phyloP scores from a whole-genome alignment of 768 basidiomycete species.

The Calocybe indica region DNA sequence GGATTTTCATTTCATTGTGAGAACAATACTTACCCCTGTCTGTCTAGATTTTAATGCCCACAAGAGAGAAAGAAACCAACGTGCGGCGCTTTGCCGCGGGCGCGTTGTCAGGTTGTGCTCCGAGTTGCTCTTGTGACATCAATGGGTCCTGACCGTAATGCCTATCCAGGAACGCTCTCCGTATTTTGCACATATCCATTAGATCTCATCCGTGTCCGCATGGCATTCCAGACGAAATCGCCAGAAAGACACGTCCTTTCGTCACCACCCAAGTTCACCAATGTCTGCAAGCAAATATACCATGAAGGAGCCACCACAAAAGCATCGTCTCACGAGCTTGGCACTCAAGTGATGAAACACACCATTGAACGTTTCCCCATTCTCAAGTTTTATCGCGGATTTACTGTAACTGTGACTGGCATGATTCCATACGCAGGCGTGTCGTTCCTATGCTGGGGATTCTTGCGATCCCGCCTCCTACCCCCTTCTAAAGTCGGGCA shows the following conservation, averaged over 20 bases:
- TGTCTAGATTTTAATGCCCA: conserved; percentile 78
- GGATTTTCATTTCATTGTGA: neutral
- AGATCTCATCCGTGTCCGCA: conserved; percentile 90
- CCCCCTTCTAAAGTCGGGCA: conserved; percentile 34
- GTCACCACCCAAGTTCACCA: conserved; percentile 43
- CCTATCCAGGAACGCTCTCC: conserved; percentile 65
- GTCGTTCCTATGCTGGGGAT: conserved; percentile 90
- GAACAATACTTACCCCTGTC: conserved; percentile 1
- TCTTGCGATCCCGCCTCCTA: conserved; percentile 54
- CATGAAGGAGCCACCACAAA: conserved; percentile 43
- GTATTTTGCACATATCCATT: conserved; percentile 94
- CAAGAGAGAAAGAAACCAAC: conserved; percentile 71
- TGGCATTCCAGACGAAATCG: conserved; percentile 75
- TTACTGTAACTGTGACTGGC: conserved; percentile 83
- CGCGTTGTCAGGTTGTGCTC: conserved; percentile 71
- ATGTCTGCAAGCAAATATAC: conserved; percentile 63
- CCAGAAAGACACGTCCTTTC: conserved; percentile 14
- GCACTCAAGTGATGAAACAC: conserved; percentile 14
- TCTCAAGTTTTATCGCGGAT: conserved; percentile 96
- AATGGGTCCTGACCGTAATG: neutral
- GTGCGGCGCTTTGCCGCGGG: conserved; percentile 79
- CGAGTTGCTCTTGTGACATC: neutral
- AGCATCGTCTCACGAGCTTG: conserved; percentile 16
- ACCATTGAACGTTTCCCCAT: conserved; percentile 62
- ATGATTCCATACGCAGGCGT: conserved; percentile 97